Conservation (phyloP, 2,329 filamentous ascomycete species). For the Diaporthe ilicicola region DNA sequence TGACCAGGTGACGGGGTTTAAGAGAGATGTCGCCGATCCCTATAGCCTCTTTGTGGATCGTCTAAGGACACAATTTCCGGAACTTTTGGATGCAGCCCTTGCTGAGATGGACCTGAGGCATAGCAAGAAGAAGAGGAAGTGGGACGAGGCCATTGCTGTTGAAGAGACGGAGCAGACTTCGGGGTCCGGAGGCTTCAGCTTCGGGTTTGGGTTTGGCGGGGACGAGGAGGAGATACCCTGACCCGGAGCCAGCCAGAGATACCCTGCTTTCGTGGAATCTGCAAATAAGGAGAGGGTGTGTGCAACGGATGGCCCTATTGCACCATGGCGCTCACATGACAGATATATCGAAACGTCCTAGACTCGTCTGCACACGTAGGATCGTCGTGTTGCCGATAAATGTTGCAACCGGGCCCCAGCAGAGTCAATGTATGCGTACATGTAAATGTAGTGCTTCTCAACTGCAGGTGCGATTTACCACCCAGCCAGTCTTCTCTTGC, state of each 20-base stretch:
- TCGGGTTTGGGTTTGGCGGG: constrained; percentile 64
- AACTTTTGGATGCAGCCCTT: constrained; percentile 72
- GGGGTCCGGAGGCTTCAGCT: constrained; percentile 53
- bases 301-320: background rate
- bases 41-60: constrained; percentile 78
- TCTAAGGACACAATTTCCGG: constrained; percentile 69
- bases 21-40: constrained; percentile 73
- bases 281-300: background rate
- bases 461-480: background rate
- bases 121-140: constrained; percentile 79
- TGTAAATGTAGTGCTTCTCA: background rate
- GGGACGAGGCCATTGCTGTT: constrained; percentile 78
- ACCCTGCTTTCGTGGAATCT: background rate
- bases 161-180: constrained; percentile 48
- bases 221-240: constrained; percentile 50
- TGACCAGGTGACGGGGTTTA: constrained; percentile 89
- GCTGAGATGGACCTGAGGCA: constrained; percentile 69
- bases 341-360: background rate
- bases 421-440: background rate
- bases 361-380: too few relatives aligned
- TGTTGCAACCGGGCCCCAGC: background rate
- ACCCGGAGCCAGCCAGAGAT: background rate
- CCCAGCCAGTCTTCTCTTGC: background rate
- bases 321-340: background rate
- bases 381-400: background rate